phyloP scores from a whole-genome alignment of 306 rosid species.

The Calophaca sinica region DNA sequence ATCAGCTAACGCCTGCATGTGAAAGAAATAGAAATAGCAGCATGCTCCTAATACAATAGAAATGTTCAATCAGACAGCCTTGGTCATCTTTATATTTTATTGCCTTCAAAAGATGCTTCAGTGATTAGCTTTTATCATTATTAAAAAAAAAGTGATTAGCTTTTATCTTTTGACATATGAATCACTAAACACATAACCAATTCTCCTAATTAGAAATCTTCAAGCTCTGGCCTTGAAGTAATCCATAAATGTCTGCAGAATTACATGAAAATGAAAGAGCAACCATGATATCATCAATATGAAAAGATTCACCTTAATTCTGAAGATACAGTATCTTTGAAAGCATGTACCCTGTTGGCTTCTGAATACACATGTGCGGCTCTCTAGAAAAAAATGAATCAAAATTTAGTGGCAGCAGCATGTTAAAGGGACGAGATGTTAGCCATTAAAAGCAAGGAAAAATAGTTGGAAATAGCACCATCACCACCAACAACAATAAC shows the following conservation, averaged over 20 bases:
- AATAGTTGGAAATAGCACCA: neutral
- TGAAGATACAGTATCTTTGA: conserved; percentile 72
- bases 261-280: neutral
- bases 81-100: neutral
- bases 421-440: too few relatives aligned
- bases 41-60: neutral
- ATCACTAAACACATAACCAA: conserved; percentile 4
- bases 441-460: neutral
- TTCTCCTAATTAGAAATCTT: neutral
- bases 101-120: too few relatives aligned
- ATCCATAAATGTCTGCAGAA: neutral
- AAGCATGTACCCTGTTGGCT: conserved; percentile 74
- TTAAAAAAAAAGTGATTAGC: too few relatives aligned
- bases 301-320: conserved; percentile 52
- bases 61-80: neutral
- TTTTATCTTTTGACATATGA: neutral
- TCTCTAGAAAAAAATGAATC: conserved; percentile 58
- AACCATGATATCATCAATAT: neutral
- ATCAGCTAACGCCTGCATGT: neutral
- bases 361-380: conserved; percentile 84
- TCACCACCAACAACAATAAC: too few relatives aligned
- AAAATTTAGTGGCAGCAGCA: neutral
- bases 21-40: neutral
- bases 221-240: neutral
- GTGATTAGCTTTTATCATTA: too few relatives aligned